Percentiles rank a stretch among this genome's conserved stretches.
Conservation (phyloP, 345 rosid species). For the Arabidopsis suecica region DNA sequence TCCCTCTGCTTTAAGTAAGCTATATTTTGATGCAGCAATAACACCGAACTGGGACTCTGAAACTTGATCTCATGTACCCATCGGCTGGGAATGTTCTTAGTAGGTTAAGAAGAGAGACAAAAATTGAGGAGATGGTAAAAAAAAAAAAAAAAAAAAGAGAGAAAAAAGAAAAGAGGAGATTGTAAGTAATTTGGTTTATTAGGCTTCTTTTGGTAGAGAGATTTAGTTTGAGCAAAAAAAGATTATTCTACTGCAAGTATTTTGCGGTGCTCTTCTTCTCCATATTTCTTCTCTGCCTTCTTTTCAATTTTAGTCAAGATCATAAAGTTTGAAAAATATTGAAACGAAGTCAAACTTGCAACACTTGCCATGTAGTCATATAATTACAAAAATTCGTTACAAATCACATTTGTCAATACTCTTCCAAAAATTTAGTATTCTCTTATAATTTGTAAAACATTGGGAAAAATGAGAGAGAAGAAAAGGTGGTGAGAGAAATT, state of each 20-base stretch:
- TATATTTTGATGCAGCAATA: conserved; percentile 46
- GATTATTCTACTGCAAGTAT: conserved; percentile 27
- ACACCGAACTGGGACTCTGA: conserved; percentile 31
- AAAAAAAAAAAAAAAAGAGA: background rate
- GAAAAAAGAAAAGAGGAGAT: conserved; percentile 7
- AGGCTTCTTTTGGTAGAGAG: conserved; percentile 37
- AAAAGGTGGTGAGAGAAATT: background rate
- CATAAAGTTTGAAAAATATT: background rate
- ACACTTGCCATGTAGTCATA: background rate
- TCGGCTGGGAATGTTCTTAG: conserved; percentile 41
- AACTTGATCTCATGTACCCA: conserved; percentile 49
- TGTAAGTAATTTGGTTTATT: conserved; percentile 62
- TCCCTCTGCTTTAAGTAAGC: conserved; percentile 37
- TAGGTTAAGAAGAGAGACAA: conserved; percentile 38
- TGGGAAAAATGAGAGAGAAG: conserved; percentile 30
- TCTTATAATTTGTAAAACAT: background rate
- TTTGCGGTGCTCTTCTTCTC: conserved; percentile 16
- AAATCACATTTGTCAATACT: background rate
- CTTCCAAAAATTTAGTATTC: background rate
- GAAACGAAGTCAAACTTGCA: conserved; percentile 7
- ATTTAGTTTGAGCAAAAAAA: conserved; percentile 26
- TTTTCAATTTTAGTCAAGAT: background rate
- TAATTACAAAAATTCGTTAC: background rate
- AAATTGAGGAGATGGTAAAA: conserved; percentile 18
- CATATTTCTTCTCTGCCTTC: conserved; percentile 7